phyloP scores from a whole-genome alignment of 139 green algal species.

The Haematococcus lacustris region DNA sequence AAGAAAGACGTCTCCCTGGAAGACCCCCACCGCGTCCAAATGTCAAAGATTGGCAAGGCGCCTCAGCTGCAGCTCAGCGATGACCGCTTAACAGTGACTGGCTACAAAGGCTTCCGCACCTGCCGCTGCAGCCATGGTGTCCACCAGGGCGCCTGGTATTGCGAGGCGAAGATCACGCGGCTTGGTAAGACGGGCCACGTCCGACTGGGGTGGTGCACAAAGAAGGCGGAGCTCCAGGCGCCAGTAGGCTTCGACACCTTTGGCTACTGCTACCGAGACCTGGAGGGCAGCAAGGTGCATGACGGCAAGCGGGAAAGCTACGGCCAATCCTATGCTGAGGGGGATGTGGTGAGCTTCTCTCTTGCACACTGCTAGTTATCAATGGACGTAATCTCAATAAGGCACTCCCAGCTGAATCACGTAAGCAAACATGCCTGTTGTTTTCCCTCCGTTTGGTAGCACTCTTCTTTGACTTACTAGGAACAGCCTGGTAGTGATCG shows the following conservation, averaged over 20 bases:
- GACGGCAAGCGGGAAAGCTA: conserved; percentile 21
- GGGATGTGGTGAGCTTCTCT: conserved; percentile 21
- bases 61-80: conserved; percentile 42
- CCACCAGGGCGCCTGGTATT: conserved; percentile 61
- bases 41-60: conserved; percentile 52
- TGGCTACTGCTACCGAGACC: conserved; percentile 66
- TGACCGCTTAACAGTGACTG: conserved; percentile 41
- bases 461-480: too few species aligned
- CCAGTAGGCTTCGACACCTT: conserved; percentile 69
- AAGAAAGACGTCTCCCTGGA: conserved; percentile 17
- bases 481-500: too few species aligned
- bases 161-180: conserved; percentile 50
- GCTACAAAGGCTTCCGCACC: conserved; percentile 62
- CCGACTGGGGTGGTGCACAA: conserved; percentile 68
- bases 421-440: too few species aligned
- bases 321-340: conserved; percentile 38
- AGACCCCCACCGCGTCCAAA: too few species aligned
- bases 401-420: too few species aligned
- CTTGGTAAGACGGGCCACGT: conserved; percentile 60
- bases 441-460: too few species aligned
- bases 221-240: conserved; percentile 63
- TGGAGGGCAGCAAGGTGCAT: conserved; percentile 67
- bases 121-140: conserved; percentile 60
- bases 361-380: too few species aligned
- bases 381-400: too few species aligned